A percentile compares a stretch with the other conserved stretches of the same genome.
phyloP scores from a whole-genome alignment of 441 rosid species.

The Kokia cookei region DNA sequence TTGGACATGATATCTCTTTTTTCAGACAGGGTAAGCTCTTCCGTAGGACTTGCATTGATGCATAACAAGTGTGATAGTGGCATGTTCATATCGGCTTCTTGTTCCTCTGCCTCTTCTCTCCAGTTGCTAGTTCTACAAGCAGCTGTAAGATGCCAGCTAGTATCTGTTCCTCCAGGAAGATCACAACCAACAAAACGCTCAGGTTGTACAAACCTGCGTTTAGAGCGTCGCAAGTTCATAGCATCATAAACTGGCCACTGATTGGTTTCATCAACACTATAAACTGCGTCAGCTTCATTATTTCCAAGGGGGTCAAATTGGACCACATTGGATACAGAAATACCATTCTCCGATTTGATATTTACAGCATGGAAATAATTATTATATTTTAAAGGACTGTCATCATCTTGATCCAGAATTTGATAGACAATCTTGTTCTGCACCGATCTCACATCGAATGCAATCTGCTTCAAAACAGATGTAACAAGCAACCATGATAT shows the following conservation, averaged over 20 bases:
- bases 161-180: conserved; percentile 25
- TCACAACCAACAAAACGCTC: conserved; percentile 64
- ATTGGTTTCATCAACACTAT: conserved; percentile 15
- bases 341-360: conserved; percentile 43
- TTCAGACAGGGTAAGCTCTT: conserved; percentile 15
- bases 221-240: conserved; percentile 62
- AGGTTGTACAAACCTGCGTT: conserved; percentile 65
- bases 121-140: conserved; percentile 32
- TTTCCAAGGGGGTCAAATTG: conserved; percentile 25
- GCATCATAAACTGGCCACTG: conserved; percentile 24
- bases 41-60: conserved; percentile 11
- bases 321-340: conserved; percentile 33
- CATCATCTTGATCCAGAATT: conserved; percentile 37
- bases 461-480: conserved; percentile 43
- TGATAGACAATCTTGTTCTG: conserved; percentile 63
- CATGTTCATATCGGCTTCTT: conserved; percentile 39
- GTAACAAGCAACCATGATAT: conserved; percentile 64
- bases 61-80: conserved; percentile 45
- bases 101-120: conserved; percentile 35
- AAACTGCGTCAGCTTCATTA: conserved; percentile 20
- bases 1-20: conserved; percentile 16
- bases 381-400: conserved; percentile 12
- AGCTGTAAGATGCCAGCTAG: conserved; percentile 37
- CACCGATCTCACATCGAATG: conserved; percentile 53
- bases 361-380: conserved; percentile 32